Percentiles rank a stretch among this genome's conserved stretches.
phyloP scores from a whole-genome alignment of 371 early-diverging fungal species.

The Mortierella sp. region DNA sequence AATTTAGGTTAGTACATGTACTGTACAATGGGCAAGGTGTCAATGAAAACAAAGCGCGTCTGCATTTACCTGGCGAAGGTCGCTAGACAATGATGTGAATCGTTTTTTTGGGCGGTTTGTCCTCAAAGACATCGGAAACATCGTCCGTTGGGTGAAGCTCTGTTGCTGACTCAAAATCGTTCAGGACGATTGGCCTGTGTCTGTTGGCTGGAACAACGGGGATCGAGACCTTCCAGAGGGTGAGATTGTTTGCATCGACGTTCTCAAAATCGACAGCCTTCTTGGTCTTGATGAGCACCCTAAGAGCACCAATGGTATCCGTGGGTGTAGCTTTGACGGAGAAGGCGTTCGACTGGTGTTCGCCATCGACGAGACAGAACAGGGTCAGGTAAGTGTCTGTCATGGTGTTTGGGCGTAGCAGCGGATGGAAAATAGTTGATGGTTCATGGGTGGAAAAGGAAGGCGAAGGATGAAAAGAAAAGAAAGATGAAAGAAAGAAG shows the following conservation, averaged over 20 bases:
- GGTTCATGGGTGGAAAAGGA: too few species aligned
- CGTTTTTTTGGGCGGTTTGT: constrained; percentile 15
- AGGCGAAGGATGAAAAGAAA: background rate
- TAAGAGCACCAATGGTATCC: constrained; percentile 15
- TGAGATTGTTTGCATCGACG: constrained; percentile 18
- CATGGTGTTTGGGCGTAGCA: constrained; percentile 4
- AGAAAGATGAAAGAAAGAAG: background rate
- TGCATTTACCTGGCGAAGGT: constrained; percentile 13
- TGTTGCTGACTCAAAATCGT: too few species aligned
- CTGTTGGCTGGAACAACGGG: constrained; percentile 5
- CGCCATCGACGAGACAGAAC: constrained; percentile 9
- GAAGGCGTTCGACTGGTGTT: background rate
- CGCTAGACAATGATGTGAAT: constrained; percentile 30
- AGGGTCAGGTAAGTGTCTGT: constrained; percentile 2
- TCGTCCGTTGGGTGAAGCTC: constrained; percentile 23
- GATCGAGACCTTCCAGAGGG: constrained; percentile 37
- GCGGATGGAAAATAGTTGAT: too few species aligned
- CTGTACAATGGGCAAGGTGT: too few species aligned
- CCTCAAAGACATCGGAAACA: constrained; percentile 16
- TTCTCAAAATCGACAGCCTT: constrained; percentile 7
- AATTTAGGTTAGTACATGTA: too few species aligned
- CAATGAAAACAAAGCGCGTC: too few species aligned
- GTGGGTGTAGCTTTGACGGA: background rate
- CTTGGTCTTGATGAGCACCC: constrained; percentile 25
- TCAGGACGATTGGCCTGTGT: background rate